phyloP scores from a whole-genome alignment of 129 eudicot genomes.

The Apium graveolens region DNA sequence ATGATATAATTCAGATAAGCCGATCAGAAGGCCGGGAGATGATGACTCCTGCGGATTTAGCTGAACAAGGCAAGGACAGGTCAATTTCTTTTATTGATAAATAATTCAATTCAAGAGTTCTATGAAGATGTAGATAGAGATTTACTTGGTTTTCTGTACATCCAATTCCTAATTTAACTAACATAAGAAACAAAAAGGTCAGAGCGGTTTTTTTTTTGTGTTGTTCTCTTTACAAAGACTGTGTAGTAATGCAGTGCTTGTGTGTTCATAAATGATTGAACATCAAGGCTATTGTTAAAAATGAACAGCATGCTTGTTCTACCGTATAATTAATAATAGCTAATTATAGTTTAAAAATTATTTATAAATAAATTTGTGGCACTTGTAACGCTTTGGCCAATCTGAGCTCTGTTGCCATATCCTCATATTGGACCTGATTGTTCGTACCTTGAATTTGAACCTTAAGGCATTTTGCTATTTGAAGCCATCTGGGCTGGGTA shows the following conservation, averaged over 20 bases:
- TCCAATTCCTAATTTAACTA: not conserved
- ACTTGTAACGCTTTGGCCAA: no score
- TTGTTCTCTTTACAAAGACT: not conserved
- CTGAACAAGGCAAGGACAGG: conserved; percentile 30
- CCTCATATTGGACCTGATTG: no score
- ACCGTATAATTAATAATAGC: no score
- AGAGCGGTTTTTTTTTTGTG: not conserved
- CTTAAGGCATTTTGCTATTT: no score
- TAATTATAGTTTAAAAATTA: no score
- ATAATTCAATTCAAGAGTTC: conserved; percentile 21
- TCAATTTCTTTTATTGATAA: not conserved
- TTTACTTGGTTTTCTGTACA: conserved; percentile 22
- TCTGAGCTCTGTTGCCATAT: no score
- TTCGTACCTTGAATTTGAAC: no score
- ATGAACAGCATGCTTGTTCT: no score
- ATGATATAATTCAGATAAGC: conserved; percentile 56
- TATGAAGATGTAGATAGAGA: conserved; percentile 13
- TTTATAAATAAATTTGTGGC: no score
- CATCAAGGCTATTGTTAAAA: no score
- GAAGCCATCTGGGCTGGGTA: no score
- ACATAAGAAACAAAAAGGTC: conserved; percentile 17
- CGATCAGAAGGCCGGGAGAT: conserved; percentile 35
- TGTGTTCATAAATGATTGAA: not conserved
- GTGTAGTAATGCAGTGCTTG: not conserved
- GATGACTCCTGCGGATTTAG: conserved; percentile 27